Percentiles rank a stretch among this genome's conserved stretches.
These are phyloP conservation scores for Boletus edulis DNA, from an alignment of 768 basidiomycete genomes.

Conservation along the genomic window DNA sequence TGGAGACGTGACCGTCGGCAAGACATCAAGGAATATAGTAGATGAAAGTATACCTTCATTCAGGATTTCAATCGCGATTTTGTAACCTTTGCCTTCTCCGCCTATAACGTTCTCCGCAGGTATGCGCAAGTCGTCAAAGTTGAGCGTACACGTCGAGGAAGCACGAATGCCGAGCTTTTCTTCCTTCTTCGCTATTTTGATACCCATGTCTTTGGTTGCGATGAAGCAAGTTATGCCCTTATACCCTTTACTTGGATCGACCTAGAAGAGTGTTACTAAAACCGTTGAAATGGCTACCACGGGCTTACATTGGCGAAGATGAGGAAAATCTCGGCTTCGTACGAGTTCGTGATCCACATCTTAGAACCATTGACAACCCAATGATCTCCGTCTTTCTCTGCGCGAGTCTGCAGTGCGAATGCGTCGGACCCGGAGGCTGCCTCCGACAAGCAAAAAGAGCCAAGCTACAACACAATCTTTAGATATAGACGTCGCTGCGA, in stretches of 20 bases:
- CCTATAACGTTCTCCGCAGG: conserved; percentile 90
- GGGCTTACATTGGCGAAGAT: conserved; percentile 89
- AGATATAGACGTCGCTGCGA: background rate
- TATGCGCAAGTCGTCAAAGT: conserved; percentile 89
- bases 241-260: conserved; percentile 91
- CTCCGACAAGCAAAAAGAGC: conserved; percentile 95
- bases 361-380: conserved; percentile 96
- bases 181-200: conserved; percentile 98
- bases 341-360: conserved; percentile 99
- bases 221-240: conserved; percentile 99
- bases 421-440: conserved; percentile 93
- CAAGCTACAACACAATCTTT: conserved; percentile 56
- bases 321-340: conserved; percentile 87
- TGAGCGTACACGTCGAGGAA: conserved; percentile 91
- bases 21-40: background rate
- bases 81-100: conserved; percentile 90
- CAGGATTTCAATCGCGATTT: conserved; percentile 94
- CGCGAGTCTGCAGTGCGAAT: conserved; percentile 92
- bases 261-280: conserved; percentile 34
- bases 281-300: background rate
- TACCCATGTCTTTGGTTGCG: conserved; percentile 94
- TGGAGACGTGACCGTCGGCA: conserved; percentile 15
- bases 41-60: conserved; percentile 66
- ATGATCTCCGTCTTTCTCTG: conserved; percentile 79
- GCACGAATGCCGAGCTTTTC: conserved; percentile 97